Evolutionary conservation across 164 flowering plant species (phyloP).

Genomic region (Aristolochia fimbriata): DNA sequence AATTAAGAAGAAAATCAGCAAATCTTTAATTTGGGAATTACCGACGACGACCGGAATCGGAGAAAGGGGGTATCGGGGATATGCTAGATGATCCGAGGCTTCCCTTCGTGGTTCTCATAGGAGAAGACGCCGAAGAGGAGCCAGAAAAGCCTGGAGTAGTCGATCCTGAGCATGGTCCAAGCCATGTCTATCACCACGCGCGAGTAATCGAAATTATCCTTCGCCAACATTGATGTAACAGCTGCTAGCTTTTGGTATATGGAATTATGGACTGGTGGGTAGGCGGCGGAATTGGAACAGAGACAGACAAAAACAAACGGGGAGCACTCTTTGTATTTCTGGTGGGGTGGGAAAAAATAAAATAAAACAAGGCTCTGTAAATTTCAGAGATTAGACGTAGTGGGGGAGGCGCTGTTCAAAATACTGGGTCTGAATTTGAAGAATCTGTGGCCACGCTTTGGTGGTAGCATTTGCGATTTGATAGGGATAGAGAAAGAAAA

Average conservation of each 20-base stretch:
- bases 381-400: not conserved
- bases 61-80: not conserved
- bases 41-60: not conserved
- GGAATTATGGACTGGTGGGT: not conserved
- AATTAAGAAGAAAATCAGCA: not conserved
- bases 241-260: too few species aligned
- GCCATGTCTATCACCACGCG: slow-evolving; percentile 50
- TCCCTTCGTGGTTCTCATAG: slow-evolving; percentile 78
- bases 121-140: slow-evolving; percentile 60
- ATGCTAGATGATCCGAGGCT: slow-evolving; percentile 68
- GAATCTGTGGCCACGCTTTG: slow-evolving; percentile 51
- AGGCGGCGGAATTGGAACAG: too few species aligned
- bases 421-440: slow-evolving; percentile 52
- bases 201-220: slow-evolving; percentile 30
- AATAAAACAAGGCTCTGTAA: too few species aligned
- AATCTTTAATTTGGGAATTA: not conserved
- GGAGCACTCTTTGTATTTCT: not conserved
- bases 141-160: slow-evolving; percentile 84
- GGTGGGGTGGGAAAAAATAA: too few species aligned
- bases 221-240: slow-evolving; percentile 30
- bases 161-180: slow-evolving; percentile 69
- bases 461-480: slow-evolving; percentile 34
- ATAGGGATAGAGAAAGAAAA: not conserved
- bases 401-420: not conserved
- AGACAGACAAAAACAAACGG: not conserved